These are phyloP conservation scores for Diaporthe humulicola DNA, from an alignment of 2,329 filamentous ascomycete species.

Conservation along the genomic window DNA sequence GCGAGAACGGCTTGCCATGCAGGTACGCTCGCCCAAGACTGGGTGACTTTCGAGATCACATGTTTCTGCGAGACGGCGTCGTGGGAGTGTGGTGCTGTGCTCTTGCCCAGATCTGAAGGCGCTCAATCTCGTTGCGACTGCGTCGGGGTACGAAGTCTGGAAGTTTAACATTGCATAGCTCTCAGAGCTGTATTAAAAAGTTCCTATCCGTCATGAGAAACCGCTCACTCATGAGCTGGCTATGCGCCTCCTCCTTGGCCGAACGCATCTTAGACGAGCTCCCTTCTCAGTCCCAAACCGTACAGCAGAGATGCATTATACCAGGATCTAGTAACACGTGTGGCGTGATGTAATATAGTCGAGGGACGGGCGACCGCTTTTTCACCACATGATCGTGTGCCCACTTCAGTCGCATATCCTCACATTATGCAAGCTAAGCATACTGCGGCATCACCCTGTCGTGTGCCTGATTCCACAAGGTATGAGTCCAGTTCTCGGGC, in stretches of 20 bases:
- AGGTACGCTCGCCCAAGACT: background rate
- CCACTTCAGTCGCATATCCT: background rate
- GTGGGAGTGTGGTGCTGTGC: background rate
- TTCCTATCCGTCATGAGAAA: background rate
- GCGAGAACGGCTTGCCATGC: background rate
- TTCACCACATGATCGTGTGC: too few relatives aligned
- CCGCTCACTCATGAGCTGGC: background rate
- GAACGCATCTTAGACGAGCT: background rate
- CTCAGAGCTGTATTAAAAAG: background rate
- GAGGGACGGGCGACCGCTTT: too few relatives aligned
- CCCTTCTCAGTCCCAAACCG: background rate
- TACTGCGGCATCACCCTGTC: constrained; percentile 33
- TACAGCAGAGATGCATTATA: too few relatives aligned
- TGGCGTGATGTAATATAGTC: background rate
- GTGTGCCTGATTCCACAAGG: constrained; percentile 36
- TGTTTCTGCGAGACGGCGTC: background rate
- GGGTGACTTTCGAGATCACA: background rate
- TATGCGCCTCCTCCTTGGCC: background rate
- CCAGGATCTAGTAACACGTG: background rate
- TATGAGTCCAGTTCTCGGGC: constrained; percentile 39
- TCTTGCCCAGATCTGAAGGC: background rate
- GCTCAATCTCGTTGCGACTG: too few relatives aligned
- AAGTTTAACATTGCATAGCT: background rate
- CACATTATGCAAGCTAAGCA: background rate
- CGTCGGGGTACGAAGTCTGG: too few relatives aligned